Base-by-base conservation (phyloP, 2,329 filamentous ascomycete genomes). In the Sporothrix pseudoabietina region DNA sequence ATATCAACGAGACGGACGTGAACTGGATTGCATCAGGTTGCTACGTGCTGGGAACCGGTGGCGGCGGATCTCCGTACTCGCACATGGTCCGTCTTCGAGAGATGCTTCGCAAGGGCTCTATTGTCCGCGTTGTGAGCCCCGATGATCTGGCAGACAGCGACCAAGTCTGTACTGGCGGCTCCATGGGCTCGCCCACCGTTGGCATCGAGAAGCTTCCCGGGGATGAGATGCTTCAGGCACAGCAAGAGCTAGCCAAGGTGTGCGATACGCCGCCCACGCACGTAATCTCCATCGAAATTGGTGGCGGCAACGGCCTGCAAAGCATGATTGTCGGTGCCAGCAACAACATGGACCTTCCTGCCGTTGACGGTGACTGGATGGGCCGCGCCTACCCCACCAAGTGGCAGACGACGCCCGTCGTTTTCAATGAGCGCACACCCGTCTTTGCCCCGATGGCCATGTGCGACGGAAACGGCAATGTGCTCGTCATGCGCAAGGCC, bases 271-370 rank as follows among this genome's bases (percentile, higher is more conserved):
- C 79, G 87, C 88, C 52, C 7, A 74, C 74, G 2, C 69, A 71
- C 73, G 86, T 91, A 75, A 87, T 91, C 75, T 85, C 87, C 0
- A 79, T 91, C 12, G 90, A 92, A 77, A 90, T 92, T 71, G 90
- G 90, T n/a, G 90, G 90, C 7, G 86, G 85, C 4, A 92, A 92
- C 75, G 89, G 89, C 0, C 81, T 91, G 9, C 85, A 88, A 75
- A 85, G 86, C 9, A 82, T 90, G 80, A 83, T 89, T 4, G 79
- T 89, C 4, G 88, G 88, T 5, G 85, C 86, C 0, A 85, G 84
- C 71, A 81, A 81, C 0, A 84, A 86, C 74, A 85, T 89, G 79
- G 80, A 87, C 72, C 75, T 87, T 0, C 86, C 86, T 0, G 82
- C 82, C 2, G 83, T 88, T 3, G 87, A 88, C 72, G 86, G 84